A percentile compares a stretch with the other conserved stretches of the same genome.
These are phyloP conservation scores for Ajuga chamaepitys DNA, from an alignment of 257 asterid genomes.

Conservation along the genomic window DNA sequence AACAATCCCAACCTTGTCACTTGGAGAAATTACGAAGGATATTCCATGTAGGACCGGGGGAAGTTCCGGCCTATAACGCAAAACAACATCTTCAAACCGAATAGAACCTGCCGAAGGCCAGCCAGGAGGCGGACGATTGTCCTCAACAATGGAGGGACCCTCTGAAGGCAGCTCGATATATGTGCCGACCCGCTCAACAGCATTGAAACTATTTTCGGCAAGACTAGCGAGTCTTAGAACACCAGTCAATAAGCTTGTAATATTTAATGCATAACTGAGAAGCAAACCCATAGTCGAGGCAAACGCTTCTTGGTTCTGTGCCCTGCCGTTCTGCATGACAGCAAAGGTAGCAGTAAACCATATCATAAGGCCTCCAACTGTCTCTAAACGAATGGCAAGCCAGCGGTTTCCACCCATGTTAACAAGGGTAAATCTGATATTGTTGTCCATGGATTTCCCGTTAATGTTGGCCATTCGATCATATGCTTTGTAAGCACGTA, in stretches of 20 bases:
- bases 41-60: conserved; percentile 93
- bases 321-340: conserved; percentile 83
- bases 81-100: conserved; percentile 65
- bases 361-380: conserved; percentile 92
- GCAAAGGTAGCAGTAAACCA: conserved; percentile 98
- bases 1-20: conserved; percentile 91
- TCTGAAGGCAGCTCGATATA: conserved; percentile 86
- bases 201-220: conserved; percentile 89
- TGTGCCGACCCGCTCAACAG: conserved; percentile 91
- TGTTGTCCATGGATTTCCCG: conserved; percentile 90
- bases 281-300: conserved; percentile 99
- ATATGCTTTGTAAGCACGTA: conserved; percentile 95
- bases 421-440: conserved; percentile 77
- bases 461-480: conserved; percentile 85
- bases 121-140: conserved; percentile 87
- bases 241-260: conserved; percentile 68
- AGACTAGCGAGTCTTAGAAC: conserved; percentile 87
- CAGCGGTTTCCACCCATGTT: conserved; percentile 93
- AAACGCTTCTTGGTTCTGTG: conserved; percentile 76
- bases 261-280: conserved; percentile 81
- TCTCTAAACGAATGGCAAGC: conserved; percentile 89
- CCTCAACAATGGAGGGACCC: conserved; percentile 57
- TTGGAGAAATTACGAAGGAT: conserved; percentile 72
- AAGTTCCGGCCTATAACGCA: conserved; percentile 92
- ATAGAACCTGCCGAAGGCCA: conserved; percentile 95